phyloP scores from a whole-genome alignment of 2,329 filamentous ascomycete species.

The Endoconidiophora polonica region DNA sequence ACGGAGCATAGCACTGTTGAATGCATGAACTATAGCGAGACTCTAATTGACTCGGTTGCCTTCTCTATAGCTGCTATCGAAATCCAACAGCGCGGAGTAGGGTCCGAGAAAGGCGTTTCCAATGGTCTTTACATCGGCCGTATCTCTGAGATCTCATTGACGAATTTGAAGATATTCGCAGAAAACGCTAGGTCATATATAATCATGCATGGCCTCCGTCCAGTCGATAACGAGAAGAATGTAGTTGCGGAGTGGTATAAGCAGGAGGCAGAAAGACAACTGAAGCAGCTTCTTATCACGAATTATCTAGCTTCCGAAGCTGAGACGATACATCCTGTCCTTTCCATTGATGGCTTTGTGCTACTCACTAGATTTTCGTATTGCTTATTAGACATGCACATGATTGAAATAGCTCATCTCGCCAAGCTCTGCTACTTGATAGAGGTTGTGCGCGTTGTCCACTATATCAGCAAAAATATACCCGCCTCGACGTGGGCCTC shows the following conservation, averaged over 20 bases:
- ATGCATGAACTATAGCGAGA: slow-evolving; percentile 28
- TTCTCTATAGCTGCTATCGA: slow-evolving; percentile 78
- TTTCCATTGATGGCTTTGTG: slow-evolving; percentile 56
- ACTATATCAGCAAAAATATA: slow-evolving; percentile 39
- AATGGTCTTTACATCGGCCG: slow-evolving; percentile 1
- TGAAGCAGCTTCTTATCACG: slow-evolving; percentile 11
- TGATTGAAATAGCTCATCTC: slow-evolving; percentile 61
- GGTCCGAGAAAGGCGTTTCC: slow-evolving; percentile 19
- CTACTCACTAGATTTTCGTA: slow-evolving; percentile 70
- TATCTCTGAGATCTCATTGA: slow-evolving; percentile 67
- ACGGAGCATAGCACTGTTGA: slow-evolving; percentile 19
- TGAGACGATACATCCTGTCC: slow-evolving; percentile 34
- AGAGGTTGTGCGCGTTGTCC: slow-evolving; percentile 72
- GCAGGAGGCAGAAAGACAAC: slow-evolving; percentile 5
- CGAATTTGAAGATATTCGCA: slow-evolving; percentile 71
- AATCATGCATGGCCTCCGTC: slow-evolving; percentile 53
- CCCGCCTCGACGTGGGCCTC: slow-evolving; percentile 32
- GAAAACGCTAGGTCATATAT: slow-evolving; percentile 81
- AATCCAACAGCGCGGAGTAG: slow-evolving; percentile 77
- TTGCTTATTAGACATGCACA: slow-evolving; percentile 48
- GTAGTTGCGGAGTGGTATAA: slow-evolving; percentile 15
- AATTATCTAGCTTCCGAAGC: slow-evolving; percentile 22
- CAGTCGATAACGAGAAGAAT: slow-evolving; percentile 15
- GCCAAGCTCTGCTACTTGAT: slow-evolving; percentile 76
- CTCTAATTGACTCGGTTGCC: slow-evolving; percentile 51